Base-by-base conservation (phyloP, 2,329 filamentous ascomycete species). In the Botrytis galanthina region DNA sequence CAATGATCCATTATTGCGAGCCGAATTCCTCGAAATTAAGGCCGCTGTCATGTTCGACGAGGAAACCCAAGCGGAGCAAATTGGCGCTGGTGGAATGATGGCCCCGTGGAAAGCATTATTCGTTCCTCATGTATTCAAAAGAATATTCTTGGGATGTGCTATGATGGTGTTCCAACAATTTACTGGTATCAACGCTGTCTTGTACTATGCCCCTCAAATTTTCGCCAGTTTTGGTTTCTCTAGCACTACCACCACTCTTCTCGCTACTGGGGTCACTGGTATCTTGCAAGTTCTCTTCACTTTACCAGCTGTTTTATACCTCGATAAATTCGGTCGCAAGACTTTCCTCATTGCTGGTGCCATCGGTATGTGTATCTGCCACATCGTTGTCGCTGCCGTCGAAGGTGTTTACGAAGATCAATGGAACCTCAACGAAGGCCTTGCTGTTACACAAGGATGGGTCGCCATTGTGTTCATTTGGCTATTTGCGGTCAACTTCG, bases 181-280 rank as follows among this genome's bases (percentile, higher is more conserved):
- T 16, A 80, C 78, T 5, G 83, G 79, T 4, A 84, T 84, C 66
- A 85, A 84, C 68, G 77, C 84, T 0, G 84, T 84, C 74, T 84
- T 83, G 0, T 84, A 84, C 76, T 84, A 84, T 42, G 84, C 86
- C 0, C 83, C 86, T 1, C 85, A 85, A 37, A 86, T 88, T 69
- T 87, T 71, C 26, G 18, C 42, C 22, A 64, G 59, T 26, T 71
- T 86, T 2, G 84, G 84, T 7, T 78, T 86, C 32, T 81, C 80
- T 0, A 79, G 79, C 9, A 85, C 83, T 75, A 84, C 84, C 0
- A 83, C 80, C 0, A 88, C 86, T 2, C 84, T 93, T 0, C 83
- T 93, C 1, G 90, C 90, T 0, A 92, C 91, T 0, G 91, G 91
- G 7, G 90, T 93, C 0, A 90, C 91, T 8, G 90, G 90, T 9